These are phyloP conservation scores for Ceratocystis colombiana DNA, from an alignment of 2,329 filamentous ascomycete genomes.

Conservation along the genomic window DNA sequence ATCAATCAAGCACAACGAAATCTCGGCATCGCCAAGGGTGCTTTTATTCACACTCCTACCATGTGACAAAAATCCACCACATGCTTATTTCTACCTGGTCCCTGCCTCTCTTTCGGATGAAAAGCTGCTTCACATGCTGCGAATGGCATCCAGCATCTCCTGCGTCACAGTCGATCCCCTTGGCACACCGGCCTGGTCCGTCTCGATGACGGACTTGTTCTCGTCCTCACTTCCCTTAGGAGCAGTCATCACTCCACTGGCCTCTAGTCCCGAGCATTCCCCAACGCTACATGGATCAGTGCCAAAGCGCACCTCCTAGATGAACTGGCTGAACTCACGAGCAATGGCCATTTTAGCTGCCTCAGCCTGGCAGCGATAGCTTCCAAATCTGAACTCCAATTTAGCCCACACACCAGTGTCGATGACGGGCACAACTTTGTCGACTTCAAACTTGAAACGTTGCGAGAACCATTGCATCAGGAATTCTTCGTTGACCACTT, in stretches of 20 bases:
- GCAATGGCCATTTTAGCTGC: constrained; percentile 36
- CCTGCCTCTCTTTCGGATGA: background rate
- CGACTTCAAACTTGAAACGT: constrained; percentile 41
- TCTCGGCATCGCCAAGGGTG: background rate
- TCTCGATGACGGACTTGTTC: background rate
- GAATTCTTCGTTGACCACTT: constrained; percentile 37
- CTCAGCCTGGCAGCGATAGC: constrained; percentile 46
- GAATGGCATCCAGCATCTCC: background rate
- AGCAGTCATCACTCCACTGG: background rate
- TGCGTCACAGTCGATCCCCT: background rate
- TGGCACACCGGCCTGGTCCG: background rate
- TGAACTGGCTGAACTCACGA: constrained; percentile 17
- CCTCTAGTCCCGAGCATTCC: background rate
- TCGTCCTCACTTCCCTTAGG: background rate
- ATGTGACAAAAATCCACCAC: too few relatives aligned
- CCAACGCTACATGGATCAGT: constrained; percentile 23
- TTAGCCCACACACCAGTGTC: constrained; percentile 30
- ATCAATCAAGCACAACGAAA: background rate
- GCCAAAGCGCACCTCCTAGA: constrained; percentile 25
- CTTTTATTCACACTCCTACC: background rate
- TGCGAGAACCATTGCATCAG: constrained; percentile 37
- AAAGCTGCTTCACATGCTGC: background rate
- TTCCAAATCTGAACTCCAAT: constrained; percentile 46
- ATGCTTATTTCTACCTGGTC: too few relatives aligned
- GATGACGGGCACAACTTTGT: constrained; percentile 34